Percentiles rank a stretch among this genome's conserved stretches.
phyloP scores from a whole-genome alignment of 768 basidiomycete species.

The Boletus rubroflammeus region DNA sequence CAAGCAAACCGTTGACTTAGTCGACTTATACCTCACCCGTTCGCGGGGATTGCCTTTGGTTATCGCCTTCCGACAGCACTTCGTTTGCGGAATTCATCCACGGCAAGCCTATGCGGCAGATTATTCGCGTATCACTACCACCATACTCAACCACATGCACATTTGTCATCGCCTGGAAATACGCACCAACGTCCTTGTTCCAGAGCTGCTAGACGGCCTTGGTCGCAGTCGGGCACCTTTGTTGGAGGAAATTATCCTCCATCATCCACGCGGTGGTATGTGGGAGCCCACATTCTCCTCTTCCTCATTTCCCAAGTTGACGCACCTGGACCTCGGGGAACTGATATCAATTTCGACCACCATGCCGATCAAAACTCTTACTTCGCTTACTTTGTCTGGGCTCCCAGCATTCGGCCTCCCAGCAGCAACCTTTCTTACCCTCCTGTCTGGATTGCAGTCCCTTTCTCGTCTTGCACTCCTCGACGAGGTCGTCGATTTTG shows the following conservation, averaged over 20 bases:
- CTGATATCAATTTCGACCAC: conserved; percentile 15
- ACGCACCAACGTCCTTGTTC: conserved; percentile 22
- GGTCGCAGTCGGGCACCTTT: conserved; percentile 22
- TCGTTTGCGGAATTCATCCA: conserved; percentile 17
- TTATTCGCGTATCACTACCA: conserved; percentile 20
- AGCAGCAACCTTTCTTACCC: conserved; percentile 15
- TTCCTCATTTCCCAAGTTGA: conserved; percentile 21
- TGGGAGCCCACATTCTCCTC: conserved; percentile 12
- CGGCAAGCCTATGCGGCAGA: conserved; percentile 20
- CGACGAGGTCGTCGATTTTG: conserved; percentile 29
- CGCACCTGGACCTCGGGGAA: conserved; percentile 22
- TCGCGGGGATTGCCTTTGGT: conserved; percentile 24
- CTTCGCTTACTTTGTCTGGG: conserved; percentile 25
- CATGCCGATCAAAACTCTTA: conserved; percentile 17
- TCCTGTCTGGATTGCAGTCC: conserved; percentile 20
- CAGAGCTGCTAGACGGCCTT: conserved; percentile 24
- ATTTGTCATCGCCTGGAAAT: conserved; percentile 26
- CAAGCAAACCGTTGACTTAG: conserved; percentile 25
- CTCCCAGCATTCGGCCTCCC: conserved; percentile 22
- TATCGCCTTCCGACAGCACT: conserved; percentile 23
- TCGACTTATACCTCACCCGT: conserved; percentile 27
- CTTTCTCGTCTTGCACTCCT: conserved; percentile 25
- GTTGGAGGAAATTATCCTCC: conserved; percentile 23
- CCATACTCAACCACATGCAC: conserved; percentile 28
- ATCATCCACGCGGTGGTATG: conserved; percentile 17